Percentiles rank a stretch among this genome's conserved stretches.
Conservation (phyloP, 108 stramenopile species). For the Schizochytrium sp. region DNA sequence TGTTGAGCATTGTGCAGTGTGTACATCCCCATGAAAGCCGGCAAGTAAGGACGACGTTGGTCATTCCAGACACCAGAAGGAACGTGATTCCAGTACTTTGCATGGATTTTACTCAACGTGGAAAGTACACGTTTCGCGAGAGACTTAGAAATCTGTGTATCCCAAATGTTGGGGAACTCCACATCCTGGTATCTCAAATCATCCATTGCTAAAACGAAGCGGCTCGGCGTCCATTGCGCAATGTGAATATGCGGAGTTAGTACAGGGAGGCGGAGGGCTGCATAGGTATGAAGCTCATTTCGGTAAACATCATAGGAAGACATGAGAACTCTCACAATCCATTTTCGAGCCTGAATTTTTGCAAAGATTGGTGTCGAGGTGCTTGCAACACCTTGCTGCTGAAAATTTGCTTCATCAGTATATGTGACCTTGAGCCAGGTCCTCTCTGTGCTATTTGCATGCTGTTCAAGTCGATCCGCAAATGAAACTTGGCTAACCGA, state of each 20-base stretch:
- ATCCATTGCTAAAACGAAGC: background rate
- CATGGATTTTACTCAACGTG: background rate
- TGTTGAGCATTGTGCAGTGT: background rate
- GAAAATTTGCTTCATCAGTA: background rate
- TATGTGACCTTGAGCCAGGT: background rate
- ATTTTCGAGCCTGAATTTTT: background rate
- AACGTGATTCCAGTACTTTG: conserved; percentile 4
- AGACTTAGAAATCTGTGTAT: background rate
- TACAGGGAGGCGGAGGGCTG: background rate
- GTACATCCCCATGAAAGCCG: background rate
- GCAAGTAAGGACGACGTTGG: background rate
- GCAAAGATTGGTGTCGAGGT: background rate
- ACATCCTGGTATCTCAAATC: conserved; percentile 4
- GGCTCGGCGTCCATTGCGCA: conserved; percentile 11
- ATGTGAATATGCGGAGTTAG: conserved; percentile 24
- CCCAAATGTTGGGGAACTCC: conserved; percentile 12
- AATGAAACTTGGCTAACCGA: background rate
- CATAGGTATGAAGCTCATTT: conserved; percentile 19
- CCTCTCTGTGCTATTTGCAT: conserved; percentile 13
- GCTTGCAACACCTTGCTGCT: background rate
- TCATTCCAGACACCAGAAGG: background rate
- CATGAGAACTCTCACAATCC: background rate
- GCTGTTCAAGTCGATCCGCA: conserved; percentile 2
- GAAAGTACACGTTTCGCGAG: background rate
- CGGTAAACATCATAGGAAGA: background rate